These are phyloP conservation scores for Kondoa malvinella DNA, from an alignment of 768 basidiomycete species.

Conservation along the genomic window DNA sequence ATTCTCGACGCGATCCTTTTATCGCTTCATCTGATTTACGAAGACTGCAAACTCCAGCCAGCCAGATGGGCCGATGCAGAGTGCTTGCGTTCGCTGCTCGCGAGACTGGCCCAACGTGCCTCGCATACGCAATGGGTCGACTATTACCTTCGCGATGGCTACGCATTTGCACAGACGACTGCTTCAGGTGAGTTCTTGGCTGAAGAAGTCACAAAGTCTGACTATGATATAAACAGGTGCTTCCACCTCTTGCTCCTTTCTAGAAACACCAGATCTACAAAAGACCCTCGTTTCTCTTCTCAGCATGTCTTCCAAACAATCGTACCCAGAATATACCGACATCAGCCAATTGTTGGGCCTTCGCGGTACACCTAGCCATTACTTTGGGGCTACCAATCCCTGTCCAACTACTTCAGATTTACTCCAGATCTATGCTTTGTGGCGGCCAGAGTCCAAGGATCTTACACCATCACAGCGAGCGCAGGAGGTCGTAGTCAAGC, in stretches of 20 bases:
- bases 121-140: not conserved
- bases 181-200: not conserved
- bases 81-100: constrained; percentile 18
- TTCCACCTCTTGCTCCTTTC: not conserved
- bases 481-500: constrained; percentile 1
- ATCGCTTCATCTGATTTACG: constrained; percentile 62
- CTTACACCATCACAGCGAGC: constrained; percentile 7
- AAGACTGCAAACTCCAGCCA: constrained; percentile 30
- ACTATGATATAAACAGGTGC: not conserved
- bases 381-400: constrained; percentile 8
- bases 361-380: not conserved
- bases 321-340: not conserved
- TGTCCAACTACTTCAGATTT: not conserved
- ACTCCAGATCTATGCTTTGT: constrained; percentile 9
- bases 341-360: not conserved
- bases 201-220: not conserved
- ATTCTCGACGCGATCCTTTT: constrained; percentile 47
- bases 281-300: not conserved
- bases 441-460: not conserved
- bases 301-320: not conserved
- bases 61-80: constrained; percentile 7
- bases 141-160: not conserved
- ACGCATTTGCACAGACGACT: not conserved
- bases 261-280: not conserved
- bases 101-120: constrained; percentile 15